Base-by-base conservation (phyloP, 2,329 filamentous ascomycete species). In the Coniochaeta sp. region DNA sequence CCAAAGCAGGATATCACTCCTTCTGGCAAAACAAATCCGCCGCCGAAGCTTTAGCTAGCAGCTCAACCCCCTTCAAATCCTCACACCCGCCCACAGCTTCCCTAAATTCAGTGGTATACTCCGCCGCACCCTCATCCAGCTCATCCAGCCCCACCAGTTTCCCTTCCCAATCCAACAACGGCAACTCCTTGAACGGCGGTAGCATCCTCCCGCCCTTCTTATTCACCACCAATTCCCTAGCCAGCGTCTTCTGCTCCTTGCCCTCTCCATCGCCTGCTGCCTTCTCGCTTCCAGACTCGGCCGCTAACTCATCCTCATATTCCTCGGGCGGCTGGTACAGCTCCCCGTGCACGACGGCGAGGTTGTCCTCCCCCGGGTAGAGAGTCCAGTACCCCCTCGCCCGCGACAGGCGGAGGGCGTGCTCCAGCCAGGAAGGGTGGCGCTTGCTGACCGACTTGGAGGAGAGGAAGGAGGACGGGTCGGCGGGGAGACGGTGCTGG, bases 321-420 rank as follows among this genome's bases (percentile, higher is more conserved):
- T 85, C 91, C 65, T 96, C 90, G 0, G 91, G 91, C 1, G 76
- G 63, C 33, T 81, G 78, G 53, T 82, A 83, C 5, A 95, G 70
- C 57, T 96, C 91, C 54, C 78, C 82, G 65, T 96, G 91, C 1
- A 92, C 72, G 0, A 83, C 87, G n/a, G 83, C 82, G 12, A 95
- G 70, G 4, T 80, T 72, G 20, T 60, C 72, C 33, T 80, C 74
- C 32, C 83, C 81, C 0, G 92, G 92, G 62, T 96, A 96, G 1
- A 95, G 68, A 50, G 89, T 83, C 59, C 80, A 83, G 68, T 95
- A 96, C 12, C 87, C 89, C 26, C 88, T 80, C 3, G 83, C 80
- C 12, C 86, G 82, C 56, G 88, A 86, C 14, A 96, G 77, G 62
- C 89, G 85, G 32, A 94, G 74, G 52, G 88, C 74, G 58, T 90